Percentiles rank a stretch among this genome's conserved stretches.
Conservation (phyloP, 768 basidiomycete species). For the Podaxis sp. region DNA sequence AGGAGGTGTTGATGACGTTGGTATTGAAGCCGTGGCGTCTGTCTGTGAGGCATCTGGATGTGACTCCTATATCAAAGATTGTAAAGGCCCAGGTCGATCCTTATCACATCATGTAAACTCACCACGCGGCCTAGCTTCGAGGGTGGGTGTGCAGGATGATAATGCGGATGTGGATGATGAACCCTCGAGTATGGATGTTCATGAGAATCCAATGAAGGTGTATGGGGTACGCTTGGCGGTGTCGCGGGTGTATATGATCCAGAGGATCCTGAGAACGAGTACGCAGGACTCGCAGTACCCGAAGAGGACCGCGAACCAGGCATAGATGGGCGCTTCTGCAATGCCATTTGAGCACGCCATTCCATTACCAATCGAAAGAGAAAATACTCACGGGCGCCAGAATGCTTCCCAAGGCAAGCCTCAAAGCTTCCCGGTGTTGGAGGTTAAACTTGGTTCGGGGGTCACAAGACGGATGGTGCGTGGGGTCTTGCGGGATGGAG, state of each 20-base stretch:
- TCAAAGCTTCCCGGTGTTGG: conserved; percentile 48
- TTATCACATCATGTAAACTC: conserved; percentile 18
- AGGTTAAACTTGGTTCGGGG: conserved; percentile 19
- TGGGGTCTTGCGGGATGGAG: conserved; percentile 22
- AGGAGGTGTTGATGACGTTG: not conserved
- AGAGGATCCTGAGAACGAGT: conserved; percentile 30
- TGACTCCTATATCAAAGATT: conserved; percentile 6
- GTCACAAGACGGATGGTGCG: conserved; percentile 21
- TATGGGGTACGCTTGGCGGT: conserved; percentile 23
- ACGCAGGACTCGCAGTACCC: conserved; percentile 48
- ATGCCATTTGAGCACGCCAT: conserved; percentile 15
- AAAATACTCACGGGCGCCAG: conserved; percentile 49
- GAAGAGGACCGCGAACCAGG: conserved; percentile 45
- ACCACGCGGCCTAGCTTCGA: conserved; percentile 36
- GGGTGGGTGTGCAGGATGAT: conserved; percentile 28
- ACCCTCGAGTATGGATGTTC: conserved; percentile 29
- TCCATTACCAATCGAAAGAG: conserved; percentile 12
- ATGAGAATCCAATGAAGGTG: conserved; percentile 21
- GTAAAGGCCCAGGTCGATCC: not conserved
- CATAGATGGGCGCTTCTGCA: conserved; percentile 50
- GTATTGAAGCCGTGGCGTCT: not conserved
- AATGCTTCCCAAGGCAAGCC: conserved; percentile 60
- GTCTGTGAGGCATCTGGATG: conserved; percentile 13
- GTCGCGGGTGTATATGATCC: conserved; percentile 29
- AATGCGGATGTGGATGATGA: conserved; percentile 21